phyloP scores from a whole-genome alignment of 179 eudicot genomes.

The Silene vulgaris region DNA sequence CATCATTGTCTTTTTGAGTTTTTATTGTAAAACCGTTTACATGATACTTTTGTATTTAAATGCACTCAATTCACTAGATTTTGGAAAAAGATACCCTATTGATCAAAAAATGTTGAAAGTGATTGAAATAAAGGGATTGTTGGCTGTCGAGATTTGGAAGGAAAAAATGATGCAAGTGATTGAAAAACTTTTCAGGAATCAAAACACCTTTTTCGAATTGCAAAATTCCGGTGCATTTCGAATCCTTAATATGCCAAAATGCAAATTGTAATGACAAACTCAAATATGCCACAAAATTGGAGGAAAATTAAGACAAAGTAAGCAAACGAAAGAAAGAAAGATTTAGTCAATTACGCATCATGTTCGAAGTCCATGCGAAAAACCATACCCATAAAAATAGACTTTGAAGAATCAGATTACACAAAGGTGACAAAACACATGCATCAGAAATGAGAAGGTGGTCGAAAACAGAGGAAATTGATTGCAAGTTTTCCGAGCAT shows the following conservation, averaged over 20 bases:
- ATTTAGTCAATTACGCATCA: neutral
- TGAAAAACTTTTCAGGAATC: no score
- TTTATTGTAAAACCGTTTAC: no score
- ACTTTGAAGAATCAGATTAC: constrained; percentile 15
- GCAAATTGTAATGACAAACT: neutral
- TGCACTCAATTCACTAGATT: no score
- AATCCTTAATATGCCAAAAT: neutral
- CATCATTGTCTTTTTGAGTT: no score
- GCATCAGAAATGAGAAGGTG: neutral
- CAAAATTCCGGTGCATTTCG: neutral
- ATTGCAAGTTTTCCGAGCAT: neutral
- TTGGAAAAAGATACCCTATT: no score
- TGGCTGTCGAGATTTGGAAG: no score
- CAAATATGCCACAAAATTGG: neutral
- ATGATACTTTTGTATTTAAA: no score
- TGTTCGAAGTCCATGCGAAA: constrained; percentile 3
- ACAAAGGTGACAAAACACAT: neutral
- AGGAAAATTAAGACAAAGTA: neutral
- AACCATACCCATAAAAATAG: neutral
- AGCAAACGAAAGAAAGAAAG: neutral
- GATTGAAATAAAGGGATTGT: no score
- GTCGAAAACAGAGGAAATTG: neutral
- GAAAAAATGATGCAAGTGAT: no score
- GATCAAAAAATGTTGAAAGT: no score
- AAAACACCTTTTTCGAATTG: neutral